Evolutionary conservation across 2,329 filamentous ascomycete species (phyloP), one percentile per base, ranked within the genome.

Genomic region (Pseudogymnoascus sp.): DNA sequence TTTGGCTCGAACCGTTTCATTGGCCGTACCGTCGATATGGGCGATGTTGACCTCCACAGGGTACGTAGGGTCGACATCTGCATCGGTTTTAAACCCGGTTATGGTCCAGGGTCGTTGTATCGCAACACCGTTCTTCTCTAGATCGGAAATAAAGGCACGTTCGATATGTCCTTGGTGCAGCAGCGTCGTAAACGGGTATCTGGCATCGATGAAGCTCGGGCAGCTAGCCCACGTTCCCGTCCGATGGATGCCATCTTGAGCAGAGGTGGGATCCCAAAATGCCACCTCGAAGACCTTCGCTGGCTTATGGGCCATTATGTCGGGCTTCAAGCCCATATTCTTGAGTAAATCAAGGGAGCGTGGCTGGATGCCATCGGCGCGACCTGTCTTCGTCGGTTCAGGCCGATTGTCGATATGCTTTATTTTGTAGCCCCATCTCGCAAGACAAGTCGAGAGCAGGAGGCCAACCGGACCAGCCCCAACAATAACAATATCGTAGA

Each of bases 381-480:
- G 88, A 59, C 91, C 91, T 18, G 90, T 95, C 2, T 83, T 77
- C 10, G 91, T 96, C 13, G 91, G 91, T 68, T 92, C 88, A 2
- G 90, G 79, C 61, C 91, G 82, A 74, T 95, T 95, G 75, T 96
- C 92, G 70, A 96, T 90, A 74, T 96, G 90, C 78, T 92, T 95
- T 73, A 96, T 90, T 72, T 84, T 90, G 79, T 96, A 96, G 18
- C 92, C 92, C 90, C 91, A 96, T 76, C 91, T 81, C 62, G 90
- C 89, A 63, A 96, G 81, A 71, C 89, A 92, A 28, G 91, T 91
- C 7, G 90, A 94, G 21, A 96, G 81, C 75, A 95, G 85, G 61
- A 96, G 82, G 60, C 92, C 92, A 38, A 92, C 90, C 3, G 92
- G 92, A 13, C 92, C 92, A 60, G 92, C 92, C 64, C 92, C 92